phyloP scores from a whole-genome alignment of 2,329 filamentous ascomycete species.

The Catunica adiposa region DNA sequence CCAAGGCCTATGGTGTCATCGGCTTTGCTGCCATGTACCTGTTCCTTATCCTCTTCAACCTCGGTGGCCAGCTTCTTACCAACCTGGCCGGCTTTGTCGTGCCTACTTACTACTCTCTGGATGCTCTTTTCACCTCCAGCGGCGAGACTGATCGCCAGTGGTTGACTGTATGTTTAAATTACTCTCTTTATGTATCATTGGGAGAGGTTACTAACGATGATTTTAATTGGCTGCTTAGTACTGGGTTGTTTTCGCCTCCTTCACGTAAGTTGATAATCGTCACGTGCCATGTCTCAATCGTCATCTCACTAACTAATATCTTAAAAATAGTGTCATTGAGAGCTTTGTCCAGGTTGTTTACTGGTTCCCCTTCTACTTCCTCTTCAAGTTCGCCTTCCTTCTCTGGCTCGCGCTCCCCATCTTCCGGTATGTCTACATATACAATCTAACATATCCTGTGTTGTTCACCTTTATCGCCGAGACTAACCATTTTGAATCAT shows the following conservation, averaged over 20 bases:
- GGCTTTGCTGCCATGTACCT: constrained; percentile 67
- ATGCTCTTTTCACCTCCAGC: constrained; percentile 53
- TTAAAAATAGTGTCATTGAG: constrained; percentile 46
- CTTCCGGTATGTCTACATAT: constrained; percentile 53
- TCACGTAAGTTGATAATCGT: constrained; percentile 38
- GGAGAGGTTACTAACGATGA: neutral
- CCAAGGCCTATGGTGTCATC: constrained; percentile 71
- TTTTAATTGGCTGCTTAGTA: constrained; percentile 34
- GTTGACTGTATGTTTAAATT: constrained; percentile 41
- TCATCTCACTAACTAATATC: constrained; percentile 9
- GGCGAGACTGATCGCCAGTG: constrained; percentile 72
- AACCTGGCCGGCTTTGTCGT: constrained; percentile 73
- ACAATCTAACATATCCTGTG: constrained; percentile 17
- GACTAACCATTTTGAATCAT: constrained; percentile 14
- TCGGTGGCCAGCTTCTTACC: constrained; percentile 72
- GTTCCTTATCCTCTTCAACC: constrained; percentile 85
- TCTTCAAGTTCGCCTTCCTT: constrained; percentile 96
- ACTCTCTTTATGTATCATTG: neutral
- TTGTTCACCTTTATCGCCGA: neutral
- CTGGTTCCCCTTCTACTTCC: constrained; percentile 98
- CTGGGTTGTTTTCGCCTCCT: constrained; percentile 73
- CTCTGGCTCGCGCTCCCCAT: constrained; percentile 95
- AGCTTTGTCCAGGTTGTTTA: constrained; percentile 72
- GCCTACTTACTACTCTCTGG: constrained; percentile 69
- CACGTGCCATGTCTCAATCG: constrained; percentile 12